These are phyloP conservation scores for Nicotiana tabacum DNA, from an alignment of 257 asterid species.

Conservation along the genomic window DNA sequence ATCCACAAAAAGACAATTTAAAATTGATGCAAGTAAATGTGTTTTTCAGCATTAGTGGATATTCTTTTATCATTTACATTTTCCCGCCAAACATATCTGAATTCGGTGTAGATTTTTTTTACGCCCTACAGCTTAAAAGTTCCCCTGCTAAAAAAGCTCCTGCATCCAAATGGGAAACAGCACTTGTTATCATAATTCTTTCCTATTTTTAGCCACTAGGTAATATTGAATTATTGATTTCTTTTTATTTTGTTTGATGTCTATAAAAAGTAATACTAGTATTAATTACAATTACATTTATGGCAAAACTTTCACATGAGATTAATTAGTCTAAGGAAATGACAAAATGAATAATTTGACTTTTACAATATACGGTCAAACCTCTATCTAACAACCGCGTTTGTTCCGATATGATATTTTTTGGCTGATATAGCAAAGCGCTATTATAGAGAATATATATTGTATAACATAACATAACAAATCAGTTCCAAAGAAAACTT, in stretches of 20 bases:
- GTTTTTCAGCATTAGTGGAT: background rate
- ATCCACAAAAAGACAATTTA: background rate
- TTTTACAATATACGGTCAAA: no score
- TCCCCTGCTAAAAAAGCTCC: background rate
- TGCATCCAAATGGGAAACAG: constrained; percentile 6
- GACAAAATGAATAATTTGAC: no score
- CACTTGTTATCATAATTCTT: background rate
- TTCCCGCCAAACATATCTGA: background rate
- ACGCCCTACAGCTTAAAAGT: background rate
- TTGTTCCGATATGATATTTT: no score
- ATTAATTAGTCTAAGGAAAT: background rate
- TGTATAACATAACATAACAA: no score
- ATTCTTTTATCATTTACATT: background rate
- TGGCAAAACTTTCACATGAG: background rate
- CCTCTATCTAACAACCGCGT: no score
- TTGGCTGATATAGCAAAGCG: no score
- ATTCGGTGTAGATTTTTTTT: background rate
- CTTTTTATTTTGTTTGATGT: background rate
- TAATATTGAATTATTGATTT: background rate
- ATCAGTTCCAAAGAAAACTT: no score
- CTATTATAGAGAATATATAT: no score
- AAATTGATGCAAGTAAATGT: background rate
- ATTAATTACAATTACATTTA: background rate
- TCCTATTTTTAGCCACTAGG: background rate
- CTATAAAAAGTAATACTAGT: background rate